phyloP scores from a whole-genome alignment of 1,284 basidiomycete genomes.

The Ganoderma meredithae region DNA sequence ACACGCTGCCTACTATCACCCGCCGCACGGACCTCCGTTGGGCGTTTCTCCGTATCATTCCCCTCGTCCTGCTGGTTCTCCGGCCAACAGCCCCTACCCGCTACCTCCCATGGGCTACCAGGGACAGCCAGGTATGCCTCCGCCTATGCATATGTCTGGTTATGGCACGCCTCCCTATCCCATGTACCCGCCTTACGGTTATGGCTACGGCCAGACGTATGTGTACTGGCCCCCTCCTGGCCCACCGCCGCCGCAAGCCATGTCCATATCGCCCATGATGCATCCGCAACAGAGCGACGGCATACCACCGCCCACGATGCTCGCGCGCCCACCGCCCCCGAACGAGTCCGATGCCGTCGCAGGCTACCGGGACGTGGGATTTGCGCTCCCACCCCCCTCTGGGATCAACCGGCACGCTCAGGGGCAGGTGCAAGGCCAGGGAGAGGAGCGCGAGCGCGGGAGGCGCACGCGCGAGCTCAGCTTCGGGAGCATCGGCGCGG shows the following conservation, averaged over 20 bases:
- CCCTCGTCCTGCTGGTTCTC: slow-evolving; percentile 36
- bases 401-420: slow-evolving; percentile 14
- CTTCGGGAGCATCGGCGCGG: slow-evolving; percentile 58
- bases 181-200: slow-evolving; percentile 34
- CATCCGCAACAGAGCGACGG: slow-evolving; percentile 26
- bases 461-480: slow-evolving; percentile 43
- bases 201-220: slow-evolving; percentile 35
- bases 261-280: slow-evolving; percentile 11
- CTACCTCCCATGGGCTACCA: slow-evolving; percentile 34
- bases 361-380: slow-evolving; percentile 43
- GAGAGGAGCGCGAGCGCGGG: slow-evolving; percentile 32
- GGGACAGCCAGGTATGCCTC: slow-evolving; percentile 25
- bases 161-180: slow-evolving; percentile 43
- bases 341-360: slow-evolving; percentile 43
- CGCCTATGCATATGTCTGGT: slow-evolving; percentile 32
- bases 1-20: slow-evolving; percentile 30
- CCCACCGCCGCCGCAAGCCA: slow-evolving; percentile 16
- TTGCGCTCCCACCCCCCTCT: slow-evolving; percentile 31
- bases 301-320: slow-evolving; percentile 41
- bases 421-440: slow-evolving; percentile 17
- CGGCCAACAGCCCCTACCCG: slow-evolving; percentile 34
- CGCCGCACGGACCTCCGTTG: slow-evolving; percentile 25
- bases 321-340: slow-evolving; percentile 42
- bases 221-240: slow-evolving; percentile 34
- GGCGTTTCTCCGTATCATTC: slow-evolving; percentile 37